A percentile compares a stretch with the other conserved stretches of the same genome.
Evolutionary conservation across 495 filamentous ascomycete genomes (phyloP).

Genomic region (Bryoglossum gracile): DNA sequence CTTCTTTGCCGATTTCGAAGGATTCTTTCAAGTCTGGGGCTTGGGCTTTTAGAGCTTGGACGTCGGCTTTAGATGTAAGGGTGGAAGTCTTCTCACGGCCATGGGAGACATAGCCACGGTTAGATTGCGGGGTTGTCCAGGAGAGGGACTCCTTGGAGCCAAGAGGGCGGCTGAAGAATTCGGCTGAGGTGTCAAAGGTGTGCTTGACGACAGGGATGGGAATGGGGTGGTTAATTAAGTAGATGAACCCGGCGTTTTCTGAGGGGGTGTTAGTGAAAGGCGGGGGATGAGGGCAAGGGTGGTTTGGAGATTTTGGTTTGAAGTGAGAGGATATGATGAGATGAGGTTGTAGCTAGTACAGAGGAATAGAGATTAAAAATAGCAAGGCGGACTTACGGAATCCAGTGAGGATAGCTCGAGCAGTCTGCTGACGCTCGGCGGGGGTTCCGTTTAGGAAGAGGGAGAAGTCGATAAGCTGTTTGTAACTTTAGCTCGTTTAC

Average conservation of each 20-base stretch:
- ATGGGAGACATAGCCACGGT: conserved; percentile 68
- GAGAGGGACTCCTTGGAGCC: conserved; percentile 60
- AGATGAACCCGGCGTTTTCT: conserved; percentile 84
- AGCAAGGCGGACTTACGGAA: too few species aligned
- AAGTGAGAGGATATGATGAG: too few species aligned
- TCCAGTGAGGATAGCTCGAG: conserved; percentile 63
- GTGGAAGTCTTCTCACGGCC: conserved; percentile 72
- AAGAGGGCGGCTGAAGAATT: conserved; percentile 68
- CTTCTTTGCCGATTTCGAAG: conserved; percentile 76
- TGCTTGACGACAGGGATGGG: conserved; percentile 46
- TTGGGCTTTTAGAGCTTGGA: conserved; percentile 50
- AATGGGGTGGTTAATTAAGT: conserved; percentile 74
- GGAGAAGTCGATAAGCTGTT: conserved; percentile 78
- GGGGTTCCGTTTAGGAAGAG: conserved; percentile 61
- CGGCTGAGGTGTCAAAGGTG: conserved; percentile 64
- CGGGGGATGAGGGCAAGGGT: too few species aligned
- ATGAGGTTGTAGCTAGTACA: too few species aligned
- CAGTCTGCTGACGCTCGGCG: conserved; percentile 55
- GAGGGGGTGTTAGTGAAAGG: too few species aligned
- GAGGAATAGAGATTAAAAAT: too few species aligned
- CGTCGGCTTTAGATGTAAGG: conserved; percentile 47
- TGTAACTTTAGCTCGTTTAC: conserved; percentile 8
- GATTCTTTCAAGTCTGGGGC: conserved; percentile 77
- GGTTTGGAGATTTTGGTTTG: too few species aligned
- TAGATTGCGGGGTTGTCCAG: conserved; percentile 67